A percentile compares a stretch with the other conserved stretches of the same genome.
phyloP scores from a whole-genome alignment of 768 basidiomycete genomes.

The Suillus paluster region DNA sequence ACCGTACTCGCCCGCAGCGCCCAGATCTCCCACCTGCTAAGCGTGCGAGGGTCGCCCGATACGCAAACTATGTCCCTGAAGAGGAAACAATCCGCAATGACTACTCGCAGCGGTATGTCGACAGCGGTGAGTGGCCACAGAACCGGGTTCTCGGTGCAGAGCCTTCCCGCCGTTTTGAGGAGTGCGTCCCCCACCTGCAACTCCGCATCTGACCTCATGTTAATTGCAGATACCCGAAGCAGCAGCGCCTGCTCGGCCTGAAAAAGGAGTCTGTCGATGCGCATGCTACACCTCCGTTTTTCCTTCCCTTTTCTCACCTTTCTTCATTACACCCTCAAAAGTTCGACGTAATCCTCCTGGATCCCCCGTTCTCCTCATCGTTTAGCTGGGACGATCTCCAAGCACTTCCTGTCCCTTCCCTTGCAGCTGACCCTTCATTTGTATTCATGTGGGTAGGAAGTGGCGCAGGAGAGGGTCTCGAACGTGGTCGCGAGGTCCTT shows the following conservation, averaged over 20 bases:
- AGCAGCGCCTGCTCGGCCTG: conserved; percentile 79
- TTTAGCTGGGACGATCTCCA: conserved; percentile 88
- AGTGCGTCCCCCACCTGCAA: conserved; percentile 57
- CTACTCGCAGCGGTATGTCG: conserved; percentile 89
- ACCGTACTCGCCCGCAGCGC: conserved; percentile 44
- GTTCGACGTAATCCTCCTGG: conserved; percentile 91
- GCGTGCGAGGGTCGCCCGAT: conserved; percentile 69
- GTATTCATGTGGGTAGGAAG: conserved; percentile 96
- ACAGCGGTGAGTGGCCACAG: conserved; percentile 92
- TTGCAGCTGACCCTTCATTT: conserved; percentile 92
- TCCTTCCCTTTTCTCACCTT: conserved; percentile 65
- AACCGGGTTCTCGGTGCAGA: conserved; percentile 91
- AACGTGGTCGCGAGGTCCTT: conserved; percentile 88
- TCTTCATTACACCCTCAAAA: conserved; percentile 63
- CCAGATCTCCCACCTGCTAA: conserved; percentile 70
- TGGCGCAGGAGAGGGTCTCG: conserved; percentile 88
- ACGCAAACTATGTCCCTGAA: conserved; percentile 84
- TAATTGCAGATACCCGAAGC: conserved; percentile 86
- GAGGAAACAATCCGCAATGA: conserved; percentile 98
- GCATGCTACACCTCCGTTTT: conserved; percentile 73
- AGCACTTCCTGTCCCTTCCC: conserved; percentile 76
- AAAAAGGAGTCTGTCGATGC: conserved; percentile 80
- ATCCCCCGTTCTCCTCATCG: conserved; percentile 86
- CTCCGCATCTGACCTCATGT: conserved; percentile 7
- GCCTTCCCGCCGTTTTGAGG: conserved; percentile 88